A percentile compares a stretch with the other conserved stretches of the same genome.
phyloP scores from a whole-genome alignment of 176 grass and related monocot genomes.

The Alopecurus myosuroides region DNA sequence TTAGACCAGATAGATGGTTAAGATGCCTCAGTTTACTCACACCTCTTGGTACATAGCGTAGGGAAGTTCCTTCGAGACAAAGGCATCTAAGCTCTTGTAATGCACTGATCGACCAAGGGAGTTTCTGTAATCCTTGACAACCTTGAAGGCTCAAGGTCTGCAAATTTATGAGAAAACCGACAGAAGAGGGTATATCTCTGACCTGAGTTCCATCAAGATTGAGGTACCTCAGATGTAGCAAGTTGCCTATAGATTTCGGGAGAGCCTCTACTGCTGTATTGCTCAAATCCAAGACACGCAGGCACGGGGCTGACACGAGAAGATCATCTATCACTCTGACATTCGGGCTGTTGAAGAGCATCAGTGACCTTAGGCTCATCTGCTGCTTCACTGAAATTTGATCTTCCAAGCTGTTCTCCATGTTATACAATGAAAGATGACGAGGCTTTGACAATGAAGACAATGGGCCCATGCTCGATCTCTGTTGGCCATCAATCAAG shows the following conservation, averaged over 20 bases:
- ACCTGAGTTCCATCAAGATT: constrained; percentile 68
- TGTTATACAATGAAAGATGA: constrained; percentile 48
- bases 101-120: constrained; percentile 57
- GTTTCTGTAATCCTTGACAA: constrained; percentile 51
- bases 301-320: constrained; percentile 35
- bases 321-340: constrained; percentile 52
- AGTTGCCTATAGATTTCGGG: constrained; percentile 51
- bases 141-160: constrained; percentile 60
- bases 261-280: constrained; percentile 50
- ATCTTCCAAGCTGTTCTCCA: constrained; percentile 38
- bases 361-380: constrained; percentile 61
- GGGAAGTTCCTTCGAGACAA: constrained; percentile 43
- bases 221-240: constrained; percentile 78
- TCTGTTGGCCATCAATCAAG: constrained; percentile 45
- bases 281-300: constrained; percentile 60
- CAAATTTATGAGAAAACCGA: constrained; percentile 67
- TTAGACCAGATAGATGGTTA: constrained; percentile 59
- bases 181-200: constrained; percentile 56
- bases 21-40: constrained; percentile 57
- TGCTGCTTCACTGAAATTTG: constrained; percentile 64
- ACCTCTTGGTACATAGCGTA: constrained; percentile 64
- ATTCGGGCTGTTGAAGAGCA: constrained; percentile 49
- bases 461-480: constrained; percentile 15
- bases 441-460: constrained; percentile 48
- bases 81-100: constrained; percentile 65